phyloP scores from a whole-genome alignment of 2,329 filamentous ascomycete species.

The Arthroderma sp. region DNA sequence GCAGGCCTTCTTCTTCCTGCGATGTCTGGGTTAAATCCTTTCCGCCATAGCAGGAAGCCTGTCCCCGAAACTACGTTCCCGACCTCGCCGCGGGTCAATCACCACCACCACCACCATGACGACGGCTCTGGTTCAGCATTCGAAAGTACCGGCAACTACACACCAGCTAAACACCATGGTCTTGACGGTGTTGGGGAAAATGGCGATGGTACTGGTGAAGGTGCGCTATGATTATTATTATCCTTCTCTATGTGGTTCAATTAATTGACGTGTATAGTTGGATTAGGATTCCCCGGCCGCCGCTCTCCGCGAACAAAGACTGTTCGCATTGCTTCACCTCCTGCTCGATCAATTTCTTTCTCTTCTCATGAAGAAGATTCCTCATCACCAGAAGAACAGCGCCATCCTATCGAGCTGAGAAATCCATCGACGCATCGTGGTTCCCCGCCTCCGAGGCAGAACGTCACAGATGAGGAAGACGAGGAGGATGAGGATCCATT shows the following conservation, averaged over 20 bases:
- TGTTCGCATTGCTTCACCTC: slow-evolving; percentile 28
- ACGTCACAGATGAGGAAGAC: neutral
- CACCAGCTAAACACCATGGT: too few species aligned
- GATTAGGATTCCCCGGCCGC: slow-evolving; percentile 2
- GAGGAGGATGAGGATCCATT: slow-evolving; percentile 28
- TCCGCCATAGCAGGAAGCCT: slow-evolving; percentile 31
- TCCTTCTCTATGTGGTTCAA: neutral
- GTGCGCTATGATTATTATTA: too few species aligned
- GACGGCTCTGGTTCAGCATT: too few species aligned
- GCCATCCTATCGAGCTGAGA: neutral
- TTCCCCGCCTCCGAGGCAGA: slow-evolving; percentile 13
- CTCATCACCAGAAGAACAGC: neutral
- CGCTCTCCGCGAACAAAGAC: slow-evolving; percentile 11
- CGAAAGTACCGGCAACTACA: too few species aligned
- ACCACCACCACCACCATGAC: neutral
- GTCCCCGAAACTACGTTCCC: slow-evolving; percentile 17
- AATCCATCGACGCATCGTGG: slow-evolving; percentile 2
- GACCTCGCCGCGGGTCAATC: slow-evolving; percentile 14
- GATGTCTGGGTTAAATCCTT: slow-evolving; percentile 40
- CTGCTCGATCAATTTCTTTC: slow-evolving; percentile 16
- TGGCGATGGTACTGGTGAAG: too few species aligned
- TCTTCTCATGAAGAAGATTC: neutral
- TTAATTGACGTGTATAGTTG: neutral
- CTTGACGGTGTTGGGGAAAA: too few species aligned
- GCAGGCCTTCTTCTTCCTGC: slow-evolving; percentile 13